Evolutionary conservation across 805 yeast species (phyloP), one percentile per base, ranked within the genome.

Genomic region (Saccharomycopsis fermentans): DNA sequence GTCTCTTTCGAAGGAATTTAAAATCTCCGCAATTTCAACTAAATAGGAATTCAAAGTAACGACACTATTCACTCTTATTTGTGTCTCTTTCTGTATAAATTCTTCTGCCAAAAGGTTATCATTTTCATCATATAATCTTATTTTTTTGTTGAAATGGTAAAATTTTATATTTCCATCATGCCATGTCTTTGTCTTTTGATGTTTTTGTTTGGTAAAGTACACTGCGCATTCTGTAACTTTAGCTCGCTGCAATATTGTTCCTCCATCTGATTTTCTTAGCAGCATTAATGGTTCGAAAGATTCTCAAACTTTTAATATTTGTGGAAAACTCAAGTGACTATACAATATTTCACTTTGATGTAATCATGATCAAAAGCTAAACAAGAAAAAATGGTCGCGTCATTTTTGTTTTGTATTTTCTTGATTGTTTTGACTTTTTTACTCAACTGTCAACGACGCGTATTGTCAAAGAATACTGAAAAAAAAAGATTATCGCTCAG

Each of bases 131-230:
- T 66, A 69, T 21, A 80, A 67, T 56, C 77, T 77, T 11, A 80
- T 58, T 63, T 79, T 79, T 50, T 74, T 74, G 66, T 81, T 81
- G 63, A 78, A 72, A 62, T 73, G 74, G 65, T 76, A 81, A 65
- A 69, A 72, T 58, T 71, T 71, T 57, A 80, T 65, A 11, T 65
- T 69, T 1, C 84, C 84, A 63, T 81, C 85, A 58, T 71, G 71
- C 84, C 84, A 81, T 59, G 69, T 69, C 64, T 80, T 79, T 52
- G 71, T 73, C 59, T 74, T 78, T 64, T 81, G 82, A 11, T 59
- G 61, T 6, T 78, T 65, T 24, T 82, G 70, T 34, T 66, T 70
- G 1, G 83, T 75, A 65, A 73, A 81, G 16, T 80, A 70, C 2
- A 80, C 68, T n/a, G 67, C 62, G 64, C 71, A 81, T 63, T 79